A percentile compares a stretch with the other conserved stretches of the same genome.
Evolutionary conservation across 2,329 filamentous ascomycete genomes (phyloP).

Genomic region (Ustulina deusta): DNA sequence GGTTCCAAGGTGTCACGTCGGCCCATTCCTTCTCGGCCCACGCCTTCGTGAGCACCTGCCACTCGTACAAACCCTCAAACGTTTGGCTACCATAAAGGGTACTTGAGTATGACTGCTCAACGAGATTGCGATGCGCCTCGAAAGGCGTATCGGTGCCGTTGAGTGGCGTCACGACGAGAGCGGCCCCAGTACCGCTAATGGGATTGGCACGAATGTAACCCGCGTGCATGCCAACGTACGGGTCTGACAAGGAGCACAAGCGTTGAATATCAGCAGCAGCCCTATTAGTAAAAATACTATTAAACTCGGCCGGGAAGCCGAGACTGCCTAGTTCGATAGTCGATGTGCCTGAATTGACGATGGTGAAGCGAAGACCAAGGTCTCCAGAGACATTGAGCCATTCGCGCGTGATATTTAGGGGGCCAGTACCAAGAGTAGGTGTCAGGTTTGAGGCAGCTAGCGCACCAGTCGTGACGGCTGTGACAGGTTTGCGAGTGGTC

Average conservation of each 20-base stretch:
- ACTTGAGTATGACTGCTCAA: constrained; percentile 56
- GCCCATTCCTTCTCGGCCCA: constrained; percentile 70
- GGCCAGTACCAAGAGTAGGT: constrained; percentile 56
- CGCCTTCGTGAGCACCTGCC: constrained; percentile 66
- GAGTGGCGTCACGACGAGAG: constrained; percentile 67
- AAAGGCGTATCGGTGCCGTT: constrained; percentile 59
- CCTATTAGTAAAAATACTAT: constrained; percentile 70
- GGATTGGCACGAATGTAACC: constrained; percentile 68
- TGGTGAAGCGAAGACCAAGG: constrained; percentile 63
- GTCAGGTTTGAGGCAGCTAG: constrained; percentile 57
- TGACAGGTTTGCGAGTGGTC: constrained; percentile 54
- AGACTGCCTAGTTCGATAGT: constrained; percentile 66
- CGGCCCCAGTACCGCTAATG: constrained; percentile 63
- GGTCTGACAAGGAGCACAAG: constrained; percentile 67
- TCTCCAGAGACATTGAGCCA: constrained; percentile 64
- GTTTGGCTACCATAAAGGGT: constrained; percentile 64
- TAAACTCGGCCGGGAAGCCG: constrained; percentile 70
- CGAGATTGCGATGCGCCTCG: constrained; percentile 67
- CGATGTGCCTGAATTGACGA: constrained; percentile 58
- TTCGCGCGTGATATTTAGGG: constrained; percentile 62
- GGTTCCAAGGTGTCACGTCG: constrained; percentile 64
- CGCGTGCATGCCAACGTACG: constrained; percentile 70
- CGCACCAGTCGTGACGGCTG: constrained; percentile 43
- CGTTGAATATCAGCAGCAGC: constrained; percentile 61
- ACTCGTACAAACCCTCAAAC: constrained; percentile 72